Conservation (phyloP, 2,329 filamentous ascomycete genomes). For the Xylaria hypoxylon region DNA sequence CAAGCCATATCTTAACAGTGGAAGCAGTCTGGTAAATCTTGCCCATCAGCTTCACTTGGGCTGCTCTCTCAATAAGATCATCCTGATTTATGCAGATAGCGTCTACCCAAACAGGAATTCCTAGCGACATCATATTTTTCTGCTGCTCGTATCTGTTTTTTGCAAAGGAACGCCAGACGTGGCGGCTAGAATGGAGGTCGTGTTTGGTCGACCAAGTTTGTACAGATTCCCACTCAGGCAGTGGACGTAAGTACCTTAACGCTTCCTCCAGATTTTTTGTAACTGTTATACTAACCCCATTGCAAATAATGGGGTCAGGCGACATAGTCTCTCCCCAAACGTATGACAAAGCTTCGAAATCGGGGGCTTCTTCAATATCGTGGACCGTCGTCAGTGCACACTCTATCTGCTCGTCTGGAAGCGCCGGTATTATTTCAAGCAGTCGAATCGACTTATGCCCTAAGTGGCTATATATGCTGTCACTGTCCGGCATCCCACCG, state of each 20-base stretch:
- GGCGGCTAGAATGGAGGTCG: conserved; percentile 35
- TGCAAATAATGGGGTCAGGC: conserved; percentile 38
- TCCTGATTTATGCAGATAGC: conserved; percentile 38
- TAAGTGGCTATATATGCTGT: conserved; percentile 30
- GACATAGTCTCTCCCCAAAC: conserved; percentile 39
- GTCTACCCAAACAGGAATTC: conserved; percentile 37
- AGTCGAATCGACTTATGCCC: conserved; percentile 38
- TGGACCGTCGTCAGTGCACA: conserved; percentile 33
- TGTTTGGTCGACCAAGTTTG: conserved; percentile 35
- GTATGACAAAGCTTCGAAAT: conserved; percentile 42
- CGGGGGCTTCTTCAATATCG: conserved; percentile 32
- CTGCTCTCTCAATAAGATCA: conserved; percentile 33
- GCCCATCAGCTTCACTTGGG: conserved; percentile 37
- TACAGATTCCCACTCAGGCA: conserved; percentile 38
- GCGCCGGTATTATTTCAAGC: conserved; percentile 32
- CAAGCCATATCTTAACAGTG: conserved; percentile 38
- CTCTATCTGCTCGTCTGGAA: conserved; percentile 40
- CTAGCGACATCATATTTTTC: conserved; percentile 27
- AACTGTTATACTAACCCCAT: conserved; percentile 37
- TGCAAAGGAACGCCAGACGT: conserved; percentile 36
- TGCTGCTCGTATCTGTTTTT: conserved; percentile 39
- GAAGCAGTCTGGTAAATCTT: conserved; percentile 30
- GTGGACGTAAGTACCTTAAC: conserved; percentile 39
- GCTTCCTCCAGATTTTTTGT: conserved; percentile 40
- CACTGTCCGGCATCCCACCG: not conserved